Evolutionary conservation across 192 early-diverging fungal species (phyloP).

Genomic region (Backusella macrospora): DNA sequence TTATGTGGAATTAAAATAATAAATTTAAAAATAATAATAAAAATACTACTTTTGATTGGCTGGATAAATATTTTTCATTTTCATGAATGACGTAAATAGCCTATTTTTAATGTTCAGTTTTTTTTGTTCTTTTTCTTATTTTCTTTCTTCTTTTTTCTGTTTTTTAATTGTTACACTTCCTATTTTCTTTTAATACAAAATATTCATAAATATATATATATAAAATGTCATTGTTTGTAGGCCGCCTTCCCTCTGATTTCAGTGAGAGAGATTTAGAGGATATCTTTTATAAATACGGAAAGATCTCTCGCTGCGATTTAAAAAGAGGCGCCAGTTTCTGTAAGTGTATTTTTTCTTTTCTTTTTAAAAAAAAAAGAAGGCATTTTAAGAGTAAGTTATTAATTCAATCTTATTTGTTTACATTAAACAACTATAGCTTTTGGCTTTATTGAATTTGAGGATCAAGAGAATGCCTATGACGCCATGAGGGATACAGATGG

Average conservation of each 20-base stretch:
- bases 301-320: slow-evolving; percentile 40
- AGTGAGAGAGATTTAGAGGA: slow-evolving; percentile 47
- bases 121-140: not conserved
- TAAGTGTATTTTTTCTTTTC: not conserved
- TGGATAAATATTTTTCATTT: not conserved
- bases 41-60: not conserved
- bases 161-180: not conserved
- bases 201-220: not conserved
- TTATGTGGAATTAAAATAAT: slow-evolving; percentile 29
- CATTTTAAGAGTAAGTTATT: too few relatives aligned
- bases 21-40: not conserved
- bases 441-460: slow-evolving; percentile 56
- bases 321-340: slow-evolving; percentile 28
- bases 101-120: not conserved
- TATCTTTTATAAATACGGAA: slow-evolving; percentile 55
- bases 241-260: slow-evolving; percentile 22
- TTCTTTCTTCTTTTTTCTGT: not conserved
- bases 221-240: slow-evolving; percentile 34
- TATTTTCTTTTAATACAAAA: not conserved
- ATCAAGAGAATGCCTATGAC: slow-evolving; percentile 50
- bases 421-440: slow-evolving; percentile 36
- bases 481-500: slow-evolving; percentile 35
- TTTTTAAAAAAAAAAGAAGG: too few relatives aligned
- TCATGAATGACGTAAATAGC: not conserved
- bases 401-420: not conserved